A percentile compares a stretch with the other conserved stretches of the same genome.
Conservation (phyloP, 306 rosid species). For the Biancaea sappan region DNA sequence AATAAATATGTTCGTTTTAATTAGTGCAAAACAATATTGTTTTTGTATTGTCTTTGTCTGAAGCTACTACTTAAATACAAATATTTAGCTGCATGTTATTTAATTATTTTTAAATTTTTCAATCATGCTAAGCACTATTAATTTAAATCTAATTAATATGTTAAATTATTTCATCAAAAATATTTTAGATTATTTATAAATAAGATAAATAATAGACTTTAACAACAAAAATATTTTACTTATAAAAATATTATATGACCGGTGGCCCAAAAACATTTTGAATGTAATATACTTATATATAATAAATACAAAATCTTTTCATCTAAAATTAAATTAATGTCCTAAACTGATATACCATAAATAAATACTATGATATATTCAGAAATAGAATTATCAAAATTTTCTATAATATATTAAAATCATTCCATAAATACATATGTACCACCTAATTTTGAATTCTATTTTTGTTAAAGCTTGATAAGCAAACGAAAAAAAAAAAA, state of each 20-base stretch:
- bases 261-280: neutral
- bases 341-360: neutral
- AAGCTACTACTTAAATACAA: neutral
- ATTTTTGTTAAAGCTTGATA: neutral
- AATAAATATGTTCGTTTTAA: no score
- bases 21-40: no score
- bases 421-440: neutral
- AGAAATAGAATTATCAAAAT: neutral
- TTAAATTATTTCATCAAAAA: neutral
- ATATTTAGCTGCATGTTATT: neutral
- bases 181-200: neutral
- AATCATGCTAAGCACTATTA: no score
- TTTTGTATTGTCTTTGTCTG: neutral
- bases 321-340: neutral
- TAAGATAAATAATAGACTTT: neutral
- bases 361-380: neutral
- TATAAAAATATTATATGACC: neutral
- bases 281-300: neutral
- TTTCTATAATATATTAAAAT: neutral
- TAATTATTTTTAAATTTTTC: no score
- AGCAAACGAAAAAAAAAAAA: no score
- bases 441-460: no score
- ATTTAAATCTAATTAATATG: neutral
- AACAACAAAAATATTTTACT: no score
- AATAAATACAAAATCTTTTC: neutral